Evolutionary conservation across 2,329 filamentous ascomycete species (phyloP).

Genomic region (Fusarium sp.): DNA sequence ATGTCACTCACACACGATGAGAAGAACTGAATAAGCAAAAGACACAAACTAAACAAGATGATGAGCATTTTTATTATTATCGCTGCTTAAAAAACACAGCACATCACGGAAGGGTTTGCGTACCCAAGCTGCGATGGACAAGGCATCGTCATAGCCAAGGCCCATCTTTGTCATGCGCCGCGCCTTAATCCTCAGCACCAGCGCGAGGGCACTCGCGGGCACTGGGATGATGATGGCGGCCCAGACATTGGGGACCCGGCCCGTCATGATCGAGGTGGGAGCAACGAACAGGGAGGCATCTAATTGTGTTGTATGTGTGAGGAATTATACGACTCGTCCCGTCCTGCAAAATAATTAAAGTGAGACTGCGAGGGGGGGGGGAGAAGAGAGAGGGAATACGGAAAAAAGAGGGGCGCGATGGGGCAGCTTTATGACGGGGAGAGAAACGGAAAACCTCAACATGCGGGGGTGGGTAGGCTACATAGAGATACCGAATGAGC

Average conservation of each 20-base stretch:
- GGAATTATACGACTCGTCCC: no score
- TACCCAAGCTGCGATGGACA: constrained; percentile 39
- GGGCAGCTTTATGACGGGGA: constrained; percentile 15
- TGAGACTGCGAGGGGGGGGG: neutral
- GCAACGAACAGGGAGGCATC: constrained; percentile 22
- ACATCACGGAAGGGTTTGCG: neutral
- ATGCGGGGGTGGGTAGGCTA: neutral
- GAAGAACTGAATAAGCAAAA: constrained; percentile 28
- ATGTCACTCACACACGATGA: constrained; percentile 32
- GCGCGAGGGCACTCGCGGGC: constrained; percentile 35
- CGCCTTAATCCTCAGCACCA: constrained; percentile 37
- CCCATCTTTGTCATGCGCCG: constrained; percentile 43
- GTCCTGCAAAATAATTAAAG: neutral
- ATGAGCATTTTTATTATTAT: neutral
- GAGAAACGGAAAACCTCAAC: neutral
- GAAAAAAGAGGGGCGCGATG: constrained; percentile 30
- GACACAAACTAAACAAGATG: constrained; percentile 27
- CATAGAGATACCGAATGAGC: neutral
- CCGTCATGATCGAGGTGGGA: constrained; percentile 28
- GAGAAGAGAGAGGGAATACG: constrained; percentile 1
- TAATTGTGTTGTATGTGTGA: neutral
- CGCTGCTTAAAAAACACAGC: neutral
- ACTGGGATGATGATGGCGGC: constrained; percentile 39
- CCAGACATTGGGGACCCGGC: constrained; percentile 42
- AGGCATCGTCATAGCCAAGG: constrained; percentile 39